Base-by-base conservation (phyloP, 768 basidiomycete species). In the Mycena alexandri region DNA sequence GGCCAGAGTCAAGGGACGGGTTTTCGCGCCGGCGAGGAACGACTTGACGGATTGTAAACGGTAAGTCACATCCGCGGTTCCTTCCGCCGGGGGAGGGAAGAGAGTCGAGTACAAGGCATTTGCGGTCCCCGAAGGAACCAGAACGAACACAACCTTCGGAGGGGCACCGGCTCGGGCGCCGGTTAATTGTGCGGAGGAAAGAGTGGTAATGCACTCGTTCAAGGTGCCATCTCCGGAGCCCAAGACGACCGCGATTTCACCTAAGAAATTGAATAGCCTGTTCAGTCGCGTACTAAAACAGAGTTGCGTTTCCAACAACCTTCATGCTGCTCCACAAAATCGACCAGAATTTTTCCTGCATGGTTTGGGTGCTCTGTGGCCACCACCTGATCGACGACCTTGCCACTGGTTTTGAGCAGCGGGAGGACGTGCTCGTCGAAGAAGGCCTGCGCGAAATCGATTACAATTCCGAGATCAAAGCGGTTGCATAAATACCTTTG, bases 191-290 rank as follows among this genome's bases (percentile, higher is more conserved):
- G 72, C 70, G 24, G 75, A 73, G 42, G 82, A 77, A 38, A 94
- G 75, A 13, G 83, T 83, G 68, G 91, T 92, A 74, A 96, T 83
- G 68, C 97, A 87, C 72, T 99, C 96, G 76, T 97, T 94, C 43
- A 95, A 82, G 1, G 96, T 98, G 19, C 96, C 96, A 77, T 99
- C 96, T 10, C 96, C 96, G 6, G 96, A 95, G 17, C 86, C 87
- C 25, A 95, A 81, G 56, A 93, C 74, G 52, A 93, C 75, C 0
- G 84, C 84, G 57, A 86, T 65, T 33, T 77, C 76, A 29, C 59
- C 69, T 52, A 55, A 54, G 22, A 42, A 53, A 38, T 38, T 38
- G 8, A 24, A 33, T 29, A 48, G 13, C 19, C 43, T 8, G n/a
- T 54, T 69, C 14, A 14, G 10, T 46, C 54, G 63, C 63, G 33